phyloP scores from a whole-genome alignment of 176 grass and related monocot species.

The Oryza officinalis region DNA sequence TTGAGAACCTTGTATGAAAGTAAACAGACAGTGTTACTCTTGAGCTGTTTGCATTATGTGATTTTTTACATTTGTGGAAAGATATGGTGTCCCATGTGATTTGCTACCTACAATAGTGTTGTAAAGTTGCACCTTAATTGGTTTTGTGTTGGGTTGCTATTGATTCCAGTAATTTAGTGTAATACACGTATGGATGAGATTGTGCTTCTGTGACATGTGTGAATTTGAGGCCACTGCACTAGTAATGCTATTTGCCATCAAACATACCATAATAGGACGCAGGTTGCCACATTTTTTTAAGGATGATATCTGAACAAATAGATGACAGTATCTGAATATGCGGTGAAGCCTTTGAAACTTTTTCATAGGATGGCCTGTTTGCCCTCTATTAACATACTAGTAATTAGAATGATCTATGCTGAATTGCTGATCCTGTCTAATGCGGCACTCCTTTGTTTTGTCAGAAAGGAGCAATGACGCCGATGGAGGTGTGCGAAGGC shows the following conservation, averaged over 20 bases:
- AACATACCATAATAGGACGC: background rate
- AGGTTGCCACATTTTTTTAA: background rate
- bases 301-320: slow-evolving; percentile 15
- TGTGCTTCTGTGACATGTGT: background rate
- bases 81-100: background rate
- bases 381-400: background rate
- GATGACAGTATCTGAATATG: background rate
- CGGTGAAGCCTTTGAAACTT: background rate
- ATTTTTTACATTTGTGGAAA: background rate
- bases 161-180: background rate
- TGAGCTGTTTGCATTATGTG: background rate
- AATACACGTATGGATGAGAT: background rate
- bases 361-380: background rate
- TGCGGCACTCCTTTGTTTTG: slow-evolving; percentile 12
- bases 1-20: background rate
- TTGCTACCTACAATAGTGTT: background rate
- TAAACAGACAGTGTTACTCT: background rate
- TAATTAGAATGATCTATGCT: background rate
- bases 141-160: background rate
- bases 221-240: background rate
- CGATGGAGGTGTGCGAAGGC: slow-evolving; percentile 69
- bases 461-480: slow-evolving; percentile 79
- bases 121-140: background rate
- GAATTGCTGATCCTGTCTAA: slow-evolving; percentile 4
- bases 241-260: background rate